Evolutionary conservation across 805 yeast genomes (phyloP), one percentile per base, ranked within the genome.

Genomic region (Kuraishia piskuri): DNA sequence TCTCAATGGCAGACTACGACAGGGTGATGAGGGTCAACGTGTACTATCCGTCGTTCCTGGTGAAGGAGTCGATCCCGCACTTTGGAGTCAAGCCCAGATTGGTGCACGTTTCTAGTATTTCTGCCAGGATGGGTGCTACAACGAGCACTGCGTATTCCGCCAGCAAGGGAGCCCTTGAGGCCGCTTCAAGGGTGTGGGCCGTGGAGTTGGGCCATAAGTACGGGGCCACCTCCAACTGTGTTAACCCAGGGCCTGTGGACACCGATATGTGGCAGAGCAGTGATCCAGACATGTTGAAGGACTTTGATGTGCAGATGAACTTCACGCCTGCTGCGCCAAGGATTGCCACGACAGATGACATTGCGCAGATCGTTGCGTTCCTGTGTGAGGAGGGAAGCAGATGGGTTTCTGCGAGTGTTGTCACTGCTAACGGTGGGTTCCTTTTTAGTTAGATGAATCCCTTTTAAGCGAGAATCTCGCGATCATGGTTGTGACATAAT

Each of bases 311-410:
- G 6, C 24, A 14, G 5, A 52, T 56, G 25, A 37, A 49, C 3
- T 50, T 23, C 20, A 58, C 59, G 9, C 59, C 62, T 19, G 59
- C 60, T 22, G 60, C 58, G 3, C 49, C 55, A 24, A 56, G 62
- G 49, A 51, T 59, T n/a, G 62, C 59, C 24, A 48, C 46, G 25
- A 60, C 62, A 17, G 53, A 55, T n/a, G 62, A 59, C 31, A 58
- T 59, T 48, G 62, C 60, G 12, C 53, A 53, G 19, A 55, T 57
- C 53, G 59, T 57, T 22, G 57, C 53, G 3, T 56, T 56, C 49
- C 46, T 59, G 52, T 52, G 50, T 53, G 55, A 50, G 20, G 60
- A 59, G 44, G 50, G 53, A 19, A 50, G 56, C 26, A 54, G 59
- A 46, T 59, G 62, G 62, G 48, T 53, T 25, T 50, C 58, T 19